Conservation (phyloP, 768 basidiomycete genomes). For the Suillus bovinus region DNA sequence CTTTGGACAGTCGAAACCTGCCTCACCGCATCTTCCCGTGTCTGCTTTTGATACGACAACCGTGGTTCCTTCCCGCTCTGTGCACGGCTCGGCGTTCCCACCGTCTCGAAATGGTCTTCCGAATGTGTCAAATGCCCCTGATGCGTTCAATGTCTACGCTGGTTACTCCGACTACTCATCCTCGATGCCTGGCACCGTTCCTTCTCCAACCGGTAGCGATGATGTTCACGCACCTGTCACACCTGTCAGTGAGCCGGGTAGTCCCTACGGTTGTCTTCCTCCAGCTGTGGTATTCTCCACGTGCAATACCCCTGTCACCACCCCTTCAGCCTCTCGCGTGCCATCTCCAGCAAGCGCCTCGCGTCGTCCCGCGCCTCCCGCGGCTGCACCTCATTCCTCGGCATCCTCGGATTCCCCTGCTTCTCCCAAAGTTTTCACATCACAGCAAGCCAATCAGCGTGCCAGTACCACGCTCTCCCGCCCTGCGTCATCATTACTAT, state of each 20-base stretch:
- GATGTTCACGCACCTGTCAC: conserved; percentile 27
- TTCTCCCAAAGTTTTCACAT: conserved; percentile 27
- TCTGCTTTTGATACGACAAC: conserved; percentile 54
- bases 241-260: conserved; percentile 34
- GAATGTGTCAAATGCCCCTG: conserved; percentile 36
- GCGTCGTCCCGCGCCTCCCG: conserved; percentile 20
- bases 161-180: conserved; percentile 67
- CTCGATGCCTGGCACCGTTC: conserved; percentile 57
- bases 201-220: conserved; percentile 31
- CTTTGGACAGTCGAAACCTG: conserved; percentile 31
- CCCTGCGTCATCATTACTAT: conserved; percentile 58
- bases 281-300: conserved; percentile 64
- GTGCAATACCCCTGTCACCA: conserved; percentile 46
- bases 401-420: conserved; percentile 28
- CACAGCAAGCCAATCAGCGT: conserved; percentile 30
- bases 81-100: conserved; percentile 34
- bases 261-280: conserved; percentile 52
- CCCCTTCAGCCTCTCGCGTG: conserved; percentile 51
- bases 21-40: conserved; percentile 35
- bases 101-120: conserved; percentile 30
- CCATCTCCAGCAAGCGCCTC: conserved; percentile 26
- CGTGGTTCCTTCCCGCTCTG: conserved; percentile 49
- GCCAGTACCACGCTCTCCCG: conserved; percentile 49
- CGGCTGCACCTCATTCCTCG: conserved; percentile 17
- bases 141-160: conserved; percentile 70